Conservation (phyloP, 495 filamentous ascomycete genomes). For the Penicillium roqueforti region DNA sequence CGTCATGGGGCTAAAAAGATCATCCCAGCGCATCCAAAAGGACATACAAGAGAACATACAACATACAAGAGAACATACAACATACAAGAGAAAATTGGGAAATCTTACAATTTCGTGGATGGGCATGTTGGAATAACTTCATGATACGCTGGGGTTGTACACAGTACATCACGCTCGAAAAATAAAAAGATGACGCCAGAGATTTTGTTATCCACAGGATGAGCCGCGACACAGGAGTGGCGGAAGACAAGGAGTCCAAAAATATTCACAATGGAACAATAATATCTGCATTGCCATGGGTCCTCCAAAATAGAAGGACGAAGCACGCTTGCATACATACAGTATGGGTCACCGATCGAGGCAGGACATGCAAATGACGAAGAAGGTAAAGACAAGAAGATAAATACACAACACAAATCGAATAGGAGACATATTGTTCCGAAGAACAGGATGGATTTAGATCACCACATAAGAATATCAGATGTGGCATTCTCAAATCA, state of each 20-base stretch:
- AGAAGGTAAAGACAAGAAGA: conserved; percentile 21
- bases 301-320: conserved; percentile 9
- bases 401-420: conserved; percentile 5
- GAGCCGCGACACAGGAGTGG: conserved; percentile 14
- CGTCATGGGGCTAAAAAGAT: background rate
- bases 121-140: background rate
- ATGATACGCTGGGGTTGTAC: conserved; percentile 12
- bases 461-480: background rate
- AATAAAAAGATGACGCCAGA: conserved; percentile 10
- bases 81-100: background rate
- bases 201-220: conserved; percentile 28
- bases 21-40: too few species aligned
- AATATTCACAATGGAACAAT: conserved; percentile 41
- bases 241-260: conserved; percentile 22
- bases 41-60: background rate
- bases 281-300: conserved; percentile 17
- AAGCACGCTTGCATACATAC: conserved; percentile 25
- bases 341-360: conserved; percentile 8
- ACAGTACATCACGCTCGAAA: conserved; percentile 20
- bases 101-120: background rate
- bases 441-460: background rate
- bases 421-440: conserved; percentile 3
- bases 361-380: conserved; percentile 22
- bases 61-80: conserved; percentile 3
- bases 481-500: background rate